Percentiles rank a stretch among this genome's conserved stretches.
These are phyloP conservation scores for Capsella rubella DNA, from an alignment of 441 rosid species.

Conservation along the genomic window DNA sequence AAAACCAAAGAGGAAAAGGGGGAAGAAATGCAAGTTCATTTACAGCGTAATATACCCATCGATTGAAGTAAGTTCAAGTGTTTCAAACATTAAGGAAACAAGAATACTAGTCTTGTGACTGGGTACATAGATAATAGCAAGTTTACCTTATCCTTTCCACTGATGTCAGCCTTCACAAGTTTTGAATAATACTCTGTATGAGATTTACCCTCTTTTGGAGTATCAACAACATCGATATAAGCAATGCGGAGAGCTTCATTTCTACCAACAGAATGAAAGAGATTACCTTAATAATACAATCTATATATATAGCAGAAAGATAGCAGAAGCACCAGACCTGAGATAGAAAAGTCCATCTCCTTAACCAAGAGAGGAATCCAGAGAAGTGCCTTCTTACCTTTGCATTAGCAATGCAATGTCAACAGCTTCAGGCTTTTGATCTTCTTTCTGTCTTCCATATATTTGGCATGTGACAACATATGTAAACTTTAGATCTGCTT, in stretches of 20 bases:
- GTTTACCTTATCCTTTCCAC: conserved; percentile 95
- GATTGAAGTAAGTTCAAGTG: conserved; percentile 21
- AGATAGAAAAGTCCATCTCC: conserved; percentile 22
- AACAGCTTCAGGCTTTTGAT: conserved; percentile 91
- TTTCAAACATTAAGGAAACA: conserved; percentile 27
- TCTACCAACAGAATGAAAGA: conserved; percentile 54
- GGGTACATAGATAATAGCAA: conserved; percentile 31
- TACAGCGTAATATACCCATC: conserved; percentile 18
- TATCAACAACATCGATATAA: conserved; percentile 93
- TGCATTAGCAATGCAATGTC: conserved; percentile 97
- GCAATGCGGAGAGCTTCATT: conserved; percentile 99
- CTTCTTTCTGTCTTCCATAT: conserved; percentile 99
- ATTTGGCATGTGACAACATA: conserved; percentile 98
- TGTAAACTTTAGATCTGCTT: conserved; percentile 92
- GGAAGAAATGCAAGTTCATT: conserved; percentile 8
- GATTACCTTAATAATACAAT: conserved; percentile 28
- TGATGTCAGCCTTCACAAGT: conserved; percentile 97
- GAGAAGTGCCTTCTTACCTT: conserved; percentile 54
- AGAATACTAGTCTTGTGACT: conserved; percentile 26
- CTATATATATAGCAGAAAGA: conserved; percentile 1
- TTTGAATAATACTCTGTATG: conserved; percentile 90
- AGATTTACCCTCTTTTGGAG: conserved; percentile 75
- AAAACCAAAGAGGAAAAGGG: conserved; percentile 15
- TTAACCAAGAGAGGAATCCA: conserved; percentile 14
- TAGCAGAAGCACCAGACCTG: conserved; percentile 30